These are phyloP conservation scores for Sordaria brevicollis DNA, from an alignment of 495 filamentous ascomycete species.

Conservation along the genomic window DNA sequence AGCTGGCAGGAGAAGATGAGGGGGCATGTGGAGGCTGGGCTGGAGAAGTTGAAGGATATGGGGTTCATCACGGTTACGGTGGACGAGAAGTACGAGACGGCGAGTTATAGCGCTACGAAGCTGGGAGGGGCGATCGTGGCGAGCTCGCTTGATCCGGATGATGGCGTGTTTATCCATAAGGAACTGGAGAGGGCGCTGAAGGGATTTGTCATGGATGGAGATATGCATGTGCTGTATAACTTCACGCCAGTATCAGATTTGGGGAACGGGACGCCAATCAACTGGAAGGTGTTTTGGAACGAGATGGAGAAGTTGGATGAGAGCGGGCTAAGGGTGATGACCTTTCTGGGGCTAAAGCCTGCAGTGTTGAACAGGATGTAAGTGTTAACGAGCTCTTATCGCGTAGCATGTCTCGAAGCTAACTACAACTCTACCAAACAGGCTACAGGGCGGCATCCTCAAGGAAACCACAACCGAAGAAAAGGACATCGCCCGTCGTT, in stretches of 20 bases:
- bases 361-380: constrained; percentile 64
- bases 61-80: constrained; percentile 45
- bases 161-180: constrained; percentile 63
- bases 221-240: constrained; percentile 76
- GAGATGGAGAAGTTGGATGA: constrained; percentile 63
- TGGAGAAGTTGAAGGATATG: constrained; percentile 42
- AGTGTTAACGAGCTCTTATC: background rate
- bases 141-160: constrained; percentile 63
- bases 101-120: constrained; percentile 48
- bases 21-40: constrained; percentile 36
- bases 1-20: constrained; percentile 31
- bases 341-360: constrained; percentile 59
- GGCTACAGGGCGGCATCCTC: constrained; percentile 58
- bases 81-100: constrained; percentile 17
- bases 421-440: constrained; percentile 21
- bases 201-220: constrained; percentile 75
- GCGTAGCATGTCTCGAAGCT: constrained; percentile 5
- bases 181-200: constrained; percentile 58
- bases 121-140: constrained; percentile 65
- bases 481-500: constrained; percentile 50
- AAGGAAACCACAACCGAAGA: constrained; percentile 55
- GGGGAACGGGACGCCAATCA: constrained; percentile 36
- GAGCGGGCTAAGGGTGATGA: constrained; percentile 56
- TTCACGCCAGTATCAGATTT: constrained; percentile 63
- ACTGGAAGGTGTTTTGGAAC: constrained; percentile 65